phyloP scores from a whole-genome alignment of 2,329 filamentous ascomycete genomes.

The Trichoderma oligosporum region DNA sequence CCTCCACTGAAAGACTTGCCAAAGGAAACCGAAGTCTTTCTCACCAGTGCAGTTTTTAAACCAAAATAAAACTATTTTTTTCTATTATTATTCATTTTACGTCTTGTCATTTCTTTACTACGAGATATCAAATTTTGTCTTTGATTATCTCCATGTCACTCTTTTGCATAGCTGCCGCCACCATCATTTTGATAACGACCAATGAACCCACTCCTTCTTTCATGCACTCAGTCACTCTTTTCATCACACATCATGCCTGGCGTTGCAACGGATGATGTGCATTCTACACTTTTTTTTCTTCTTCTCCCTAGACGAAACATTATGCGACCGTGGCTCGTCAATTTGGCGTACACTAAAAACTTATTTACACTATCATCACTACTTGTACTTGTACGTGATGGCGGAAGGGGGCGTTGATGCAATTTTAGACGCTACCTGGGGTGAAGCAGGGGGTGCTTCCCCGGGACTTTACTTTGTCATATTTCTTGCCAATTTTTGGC shows the following conservation, averaged over 20 bases:
- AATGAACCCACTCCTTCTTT: slow-evolving; percentile 7
- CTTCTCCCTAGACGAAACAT: background rate
- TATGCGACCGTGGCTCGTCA: background rate
- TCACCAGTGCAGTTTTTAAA: slow-evolving; percentile 50
- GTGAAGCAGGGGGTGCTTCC: background rate
- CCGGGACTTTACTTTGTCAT: background rate
- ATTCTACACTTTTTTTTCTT: background rate
- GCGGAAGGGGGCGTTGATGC: background rate
- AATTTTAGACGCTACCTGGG: background rate
- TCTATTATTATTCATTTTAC: slow-evolving; percentile 17
- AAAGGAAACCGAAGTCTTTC: slow-evolving; percentile 36
- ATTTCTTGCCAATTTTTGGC: background rate
- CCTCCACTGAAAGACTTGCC: slow-evolving; percentile 33
- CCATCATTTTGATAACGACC: slow-evolving; percentile 5
- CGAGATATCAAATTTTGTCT: background rate
- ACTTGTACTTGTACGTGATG: too few species aligned
- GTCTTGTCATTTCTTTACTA: background rate
- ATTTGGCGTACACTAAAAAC: background rate
- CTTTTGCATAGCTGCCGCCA: background rate
- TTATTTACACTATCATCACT: background rate
- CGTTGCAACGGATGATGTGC: slow-evolving; percentile 3
- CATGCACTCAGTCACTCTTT: slow-evolving; percentile 8
- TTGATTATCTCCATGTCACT: background rate
- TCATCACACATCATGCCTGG: background rate
- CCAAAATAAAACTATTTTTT: slow-evolving; percentile 29